These are phyloP conservation scores for Leccinum ochraceum DNA, from an alignment of 768 basidiomycete genomes.

Conservation along the genomic window DNA sequence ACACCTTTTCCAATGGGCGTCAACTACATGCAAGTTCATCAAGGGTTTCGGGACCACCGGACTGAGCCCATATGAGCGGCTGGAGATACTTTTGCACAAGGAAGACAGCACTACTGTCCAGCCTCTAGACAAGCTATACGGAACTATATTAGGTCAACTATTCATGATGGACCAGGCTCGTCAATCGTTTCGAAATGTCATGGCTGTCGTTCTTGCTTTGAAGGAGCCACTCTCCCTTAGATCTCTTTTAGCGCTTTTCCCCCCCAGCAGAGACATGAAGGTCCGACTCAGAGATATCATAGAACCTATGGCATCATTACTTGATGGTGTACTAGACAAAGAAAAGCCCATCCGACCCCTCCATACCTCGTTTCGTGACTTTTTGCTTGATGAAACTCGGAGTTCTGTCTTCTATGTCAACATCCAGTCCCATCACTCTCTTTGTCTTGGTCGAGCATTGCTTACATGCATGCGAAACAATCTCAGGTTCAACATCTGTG, in stretches of 20 bases:
- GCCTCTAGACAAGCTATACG: background rate
- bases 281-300: background rate
- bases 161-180: background rate
- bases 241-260: background rate
- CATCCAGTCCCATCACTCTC: background rate
- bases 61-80: background rate
- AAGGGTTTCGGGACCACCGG: background rate
- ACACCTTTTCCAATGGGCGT: background rate
- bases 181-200: background rate
- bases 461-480: background rate
- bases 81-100: background rate
- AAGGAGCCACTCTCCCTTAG: background rate
- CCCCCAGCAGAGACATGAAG: background rate
- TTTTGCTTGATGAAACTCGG: background rate
- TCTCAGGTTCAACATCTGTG: background rate
- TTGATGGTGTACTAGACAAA: too few relatives aligned
- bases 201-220: background rate
- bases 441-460: background rate
- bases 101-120: background rate
- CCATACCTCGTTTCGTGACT: background rate
- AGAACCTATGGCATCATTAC: background rate
- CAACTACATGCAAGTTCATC: background rate
- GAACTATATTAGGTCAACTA: background rate
- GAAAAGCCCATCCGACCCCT: too few relatives aligned
- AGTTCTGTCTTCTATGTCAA: background rate